Evolutionary conservation across 495 filamentous ascomycete species (phyloP).

Genomic region (Penicillium bialowiezense): DNA sequence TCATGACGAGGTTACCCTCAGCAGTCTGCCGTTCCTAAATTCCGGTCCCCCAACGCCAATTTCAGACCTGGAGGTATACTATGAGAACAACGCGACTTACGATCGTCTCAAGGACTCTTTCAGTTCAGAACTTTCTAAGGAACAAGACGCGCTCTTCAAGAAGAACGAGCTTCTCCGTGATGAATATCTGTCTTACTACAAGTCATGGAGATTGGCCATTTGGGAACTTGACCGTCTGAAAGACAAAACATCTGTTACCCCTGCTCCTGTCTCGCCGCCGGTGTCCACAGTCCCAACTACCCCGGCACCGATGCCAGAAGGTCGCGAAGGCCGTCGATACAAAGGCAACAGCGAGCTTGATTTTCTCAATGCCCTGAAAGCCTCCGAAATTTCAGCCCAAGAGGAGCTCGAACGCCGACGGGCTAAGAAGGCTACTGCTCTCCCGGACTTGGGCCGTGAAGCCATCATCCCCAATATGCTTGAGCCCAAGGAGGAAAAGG

Average conservation of each 20-base stretch:
- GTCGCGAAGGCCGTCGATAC: slow-evolving; percentile 58
- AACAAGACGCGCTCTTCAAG: slow-evolving; percentile 38
- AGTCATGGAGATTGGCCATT: slow-evolving; percentile 45
- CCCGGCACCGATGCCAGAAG: slow-evolving; percentile 48
- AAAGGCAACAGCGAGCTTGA: slow-evolving; percentile 73
- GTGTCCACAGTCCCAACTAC: slow-evolving; percentile 33
- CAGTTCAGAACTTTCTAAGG: slow-evolving; percentile 33
- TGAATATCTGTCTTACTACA: slow-evolving; percentile 44
- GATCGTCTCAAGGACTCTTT: slow-evolving; percentile 36
- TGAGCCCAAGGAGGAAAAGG: slow-evolving; percentile 45
- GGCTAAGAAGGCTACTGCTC: slow-evolving; percentile 62
- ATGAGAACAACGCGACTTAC: slow-evolving; percentile 39
- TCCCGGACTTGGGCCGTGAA: slow-evolving; percentile 77
- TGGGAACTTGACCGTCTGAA: slow-evolving; percentile 62
- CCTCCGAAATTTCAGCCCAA: slow-evolving; percentile 73
- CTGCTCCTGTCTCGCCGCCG: slow-evolving; percentile 49
- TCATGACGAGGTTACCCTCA: slow-evolving; percentile 25
- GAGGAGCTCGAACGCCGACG: slow-evolving; percentile 69
- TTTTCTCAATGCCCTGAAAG: slow-evolving; percentile 69
- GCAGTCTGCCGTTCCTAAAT: slow-evolving; percentile 47
- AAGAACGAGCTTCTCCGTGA: slow-evolving; percentile 42
- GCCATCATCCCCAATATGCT: slow-evolving; percentile 81
- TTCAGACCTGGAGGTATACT: slow-evolving; percentile 47
- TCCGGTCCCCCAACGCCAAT: slow-evolving; percentile 48
- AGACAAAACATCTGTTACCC: slow-evolving; percentile 49